Percentiles rank a stretch among this genome's conserved stretches.
Evolutionary conservation across 75 land plant genomes (phyloP).

Genomic region (Sequoiadendron giganteum): DNA sequence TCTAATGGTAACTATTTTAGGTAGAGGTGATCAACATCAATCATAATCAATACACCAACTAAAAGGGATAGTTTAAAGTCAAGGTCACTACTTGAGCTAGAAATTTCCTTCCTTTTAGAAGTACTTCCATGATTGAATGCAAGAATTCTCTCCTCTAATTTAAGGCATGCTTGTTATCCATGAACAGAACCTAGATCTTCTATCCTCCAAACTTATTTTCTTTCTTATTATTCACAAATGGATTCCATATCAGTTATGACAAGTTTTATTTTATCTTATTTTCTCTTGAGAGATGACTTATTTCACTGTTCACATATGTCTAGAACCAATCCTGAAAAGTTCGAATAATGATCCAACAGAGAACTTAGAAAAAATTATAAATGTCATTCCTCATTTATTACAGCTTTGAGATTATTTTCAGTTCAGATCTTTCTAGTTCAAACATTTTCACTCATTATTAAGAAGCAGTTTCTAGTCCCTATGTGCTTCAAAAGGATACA

Average conservation of each 20-base stretch:
- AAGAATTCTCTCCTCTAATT: not conserved
- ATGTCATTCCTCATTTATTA: constrained; percentile 6
- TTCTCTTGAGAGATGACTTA: not conserved
- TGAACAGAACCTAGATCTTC: not conserved
- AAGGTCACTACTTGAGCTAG: not conserved
- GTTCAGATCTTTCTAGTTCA: too few species aligned
- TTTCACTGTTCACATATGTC: not conserved
- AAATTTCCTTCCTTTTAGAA: not conserved
- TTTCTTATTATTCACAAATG: not conserved
- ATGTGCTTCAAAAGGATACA: too few species aligned
- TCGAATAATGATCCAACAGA: not conserved
- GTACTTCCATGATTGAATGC: not conserved
- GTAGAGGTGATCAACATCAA: not conserved
- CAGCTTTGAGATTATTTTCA: too few species aligned
- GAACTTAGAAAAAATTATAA: not conserved
- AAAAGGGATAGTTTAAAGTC: not conserved
- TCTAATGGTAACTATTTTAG: not conserved
- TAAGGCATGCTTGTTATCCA: not conserved
- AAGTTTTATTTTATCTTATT: not conserved
- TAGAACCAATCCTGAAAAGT: not conserved
- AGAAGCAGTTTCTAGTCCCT: too few species aligned
- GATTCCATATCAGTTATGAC: not conserved
- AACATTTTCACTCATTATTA: too few species aligned
- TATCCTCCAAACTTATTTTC: not conserved
- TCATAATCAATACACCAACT: not conserved